Evolutionary conservation across 805 yeast species (phyloP).

Genomic region (Candida manassasensis): DNA sequence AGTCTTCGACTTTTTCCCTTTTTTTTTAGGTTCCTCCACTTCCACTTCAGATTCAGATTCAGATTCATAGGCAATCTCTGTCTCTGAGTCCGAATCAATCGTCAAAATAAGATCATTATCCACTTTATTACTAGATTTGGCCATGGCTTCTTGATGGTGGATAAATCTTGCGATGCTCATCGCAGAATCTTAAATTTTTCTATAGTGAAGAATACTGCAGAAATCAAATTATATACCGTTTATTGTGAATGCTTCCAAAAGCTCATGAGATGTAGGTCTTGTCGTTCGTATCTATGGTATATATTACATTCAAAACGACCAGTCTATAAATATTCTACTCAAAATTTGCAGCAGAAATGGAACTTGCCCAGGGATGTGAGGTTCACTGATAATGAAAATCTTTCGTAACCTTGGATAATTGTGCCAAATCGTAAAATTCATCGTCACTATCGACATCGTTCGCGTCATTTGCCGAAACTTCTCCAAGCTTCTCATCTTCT

Average conservation of each 20-base stretch:
- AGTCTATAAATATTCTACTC: too few relatives aligned
- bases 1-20: constrained; percentile 16
- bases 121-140: constrained; percentile 6
- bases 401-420: constrained; percentile 19
- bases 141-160: constrained; percentile 3
- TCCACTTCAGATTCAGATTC: constrained; percentile 20
- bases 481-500: constrained; percentile 19
- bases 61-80: constrained; percentile 14
- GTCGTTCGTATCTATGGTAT: too few relatives aligned
- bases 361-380: too few relatives aligned
- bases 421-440: constrained; percentile 23
- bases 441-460: constrained; percentile 22
- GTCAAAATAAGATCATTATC: constrained; percentile 61
- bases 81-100: constrained; percentile 59
- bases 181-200: constrained; percentile 1
- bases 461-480: constrained; percentile 11
- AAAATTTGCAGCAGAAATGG: too few relatives aligned
- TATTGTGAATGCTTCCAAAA: too few relatives aligned
- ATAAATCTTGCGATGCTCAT: constrained; percentile 3
- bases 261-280: too few relatives aligned
- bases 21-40: constrained; percentile 31
- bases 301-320: too few relatives aligned
- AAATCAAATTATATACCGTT: too few relatives aligned
- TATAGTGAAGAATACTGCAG: background rate
- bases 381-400: constrained; percentile 21